phyloP scores from a whole-genome alignment of 2,329 filamentous ascomycete species.

The Monosporascus sp. region DNA sequence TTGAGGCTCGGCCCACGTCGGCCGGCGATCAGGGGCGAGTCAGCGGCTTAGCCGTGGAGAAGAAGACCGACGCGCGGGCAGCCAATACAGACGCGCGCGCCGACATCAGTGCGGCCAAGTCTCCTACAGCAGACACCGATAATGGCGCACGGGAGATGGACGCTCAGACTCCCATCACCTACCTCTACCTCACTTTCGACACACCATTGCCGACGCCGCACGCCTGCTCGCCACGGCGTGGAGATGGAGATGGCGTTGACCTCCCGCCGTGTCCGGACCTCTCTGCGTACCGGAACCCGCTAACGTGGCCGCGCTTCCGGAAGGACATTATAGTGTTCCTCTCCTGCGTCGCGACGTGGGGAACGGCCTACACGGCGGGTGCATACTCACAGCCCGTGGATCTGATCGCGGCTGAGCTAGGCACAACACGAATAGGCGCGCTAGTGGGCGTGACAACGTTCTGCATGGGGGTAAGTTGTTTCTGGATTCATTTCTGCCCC shows the following conservation, averaged over 20 bases:
- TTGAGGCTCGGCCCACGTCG: background rate
- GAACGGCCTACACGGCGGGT: constrained; percentile 78
- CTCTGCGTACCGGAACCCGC: constrained; percentile 61
- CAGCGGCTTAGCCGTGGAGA: background rate
- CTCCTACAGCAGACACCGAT: background rate
- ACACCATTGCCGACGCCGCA: constrained; percentile 47
- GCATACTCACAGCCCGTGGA: constrained; percentile 66
- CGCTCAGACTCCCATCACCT: constrained; percentile 34
- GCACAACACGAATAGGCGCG: constrained; percentile 59
- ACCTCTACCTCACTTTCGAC: constrained; percentile 57
- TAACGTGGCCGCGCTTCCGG: constrained; percentile 62
- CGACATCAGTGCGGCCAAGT: background rate
- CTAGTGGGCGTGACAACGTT: constrained; percentile 75
- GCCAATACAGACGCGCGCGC: too few relatives aligned
- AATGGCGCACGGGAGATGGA: background rate
- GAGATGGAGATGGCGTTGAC: constrained; percentile 17
- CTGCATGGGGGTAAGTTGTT: constrained; percentile 57
- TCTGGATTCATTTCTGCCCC: background rate
- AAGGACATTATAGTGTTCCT: constrained; percentile 69
- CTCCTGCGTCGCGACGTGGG: constrained; percentile 67
- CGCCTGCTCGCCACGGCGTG: constrained; percentile 17
- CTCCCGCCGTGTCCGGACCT: constrained; percentile 60
- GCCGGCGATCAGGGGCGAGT: background rate
- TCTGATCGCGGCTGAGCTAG: constrained; percentile 62
- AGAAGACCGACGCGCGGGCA: background rate